Evolutionary conservation across 441 rosid genomes (phyloP).

Genomic region (Aleurites moluccanus): DNA sequence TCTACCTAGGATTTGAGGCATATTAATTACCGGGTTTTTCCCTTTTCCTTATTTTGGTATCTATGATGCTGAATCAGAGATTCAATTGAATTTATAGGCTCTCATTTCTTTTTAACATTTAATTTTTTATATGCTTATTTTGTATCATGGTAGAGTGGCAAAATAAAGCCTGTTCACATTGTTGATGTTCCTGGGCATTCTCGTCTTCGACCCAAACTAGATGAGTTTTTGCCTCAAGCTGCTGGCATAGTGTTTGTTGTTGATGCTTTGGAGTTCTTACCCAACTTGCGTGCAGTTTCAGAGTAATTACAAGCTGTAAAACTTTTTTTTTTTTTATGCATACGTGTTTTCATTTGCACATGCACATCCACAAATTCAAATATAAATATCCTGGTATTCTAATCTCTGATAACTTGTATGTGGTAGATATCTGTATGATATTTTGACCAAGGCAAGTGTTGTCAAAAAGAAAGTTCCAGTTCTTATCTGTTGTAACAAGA

Average conservation of each 20-base stretch:
- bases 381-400: slow-evolving; percentile 3
- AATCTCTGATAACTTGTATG: slow-evolving; percentile 26
- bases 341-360: neutral
- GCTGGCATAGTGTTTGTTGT: slow-evolving; percentile 84
- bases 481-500: slow-evolving; percentile 81
- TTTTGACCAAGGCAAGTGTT: slow-evolving; percentile 71
- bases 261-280: slow-evolving; percentile 84
- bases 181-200: slow-evolving; percentile 95
- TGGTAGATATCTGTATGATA: slow-evolving; percentile 82
- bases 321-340: slow-evolving; percentile 1
- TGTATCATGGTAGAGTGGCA: slow-evolving; percentile 51
- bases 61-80: neutral
- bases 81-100: neutral
- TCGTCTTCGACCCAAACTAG: slow-evolving; percentile 76
- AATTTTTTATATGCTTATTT: neutral
- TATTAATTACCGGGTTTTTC: neutral
- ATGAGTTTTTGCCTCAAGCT: slow-evolving; percentile 77
- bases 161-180: slow-evolving; percentile 70
- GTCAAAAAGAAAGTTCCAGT: slow-evolving; percentile 75
- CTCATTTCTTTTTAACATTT: too few species aligned
- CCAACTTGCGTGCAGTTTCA: slow-evolving; percentile 62
- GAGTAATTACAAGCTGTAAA: slow-evolving; percentile 48
- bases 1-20: neutral
- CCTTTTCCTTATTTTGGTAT: neutral
- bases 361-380: neutral